Base-by-base conservation (phyloP, 371 early-diverging fungal species). In the Thermomucor indicae-seudaticae region DNA sequence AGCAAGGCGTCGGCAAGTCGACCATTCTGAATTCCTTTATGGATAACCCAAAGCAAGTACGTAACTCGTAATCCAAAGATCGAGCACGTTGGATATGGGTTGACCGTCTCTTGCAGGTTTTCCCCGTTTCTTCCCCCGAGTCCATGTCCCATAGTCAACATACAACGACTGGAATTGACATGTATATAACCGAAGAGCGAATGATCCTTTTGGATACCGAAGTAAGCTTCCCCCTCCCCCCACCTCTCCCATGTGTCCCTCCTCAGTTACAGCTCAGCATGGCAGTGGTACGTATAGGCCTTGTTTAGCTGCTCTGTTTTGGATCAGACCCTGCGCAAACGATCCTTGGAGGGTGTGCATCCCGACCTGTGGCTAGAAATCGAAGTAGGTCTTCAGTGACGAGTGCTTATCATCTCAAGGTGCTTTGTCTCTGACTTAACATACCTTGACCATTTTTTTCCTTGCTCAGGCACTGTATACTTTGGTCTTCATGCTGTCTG, bases 1-100 rank as follows among this genome's bases (percentile, higher is more conserved):
- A 80, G 16, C 81, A 79, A 61, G 84, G 86, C 10, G 81, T 75
- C 24, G 90, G 90, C 1, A 90, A 90, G 57, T 83, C 86, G 0
- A 80, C 86, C 0, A 51, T 90, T 6, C 49, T 90, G 16, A 87
- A 87, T 8, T 57, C 72, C 7, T 79, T 90, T 43, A 70, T 81
- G 11, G 39, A 47, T 7, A 46, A 67, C 8, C 56, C 72, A 1
- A 35, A 58, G 2, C 58, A 70, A 40, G 79, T 68, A 70, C 30
- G 41, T 51, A 42, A 20, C 14, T 5, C 20, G 14, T 3, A 16
- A 5, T 25, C 22, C 4, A 10, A 16, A 20, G 10, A 40, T 40
- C 12, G 6, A 40, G 6, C 41, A 47, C 34, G 19, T 23, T 5
- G 11, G 1, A 6, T 6, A 31, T 46, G 27, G 8, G 24, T 20